A percentile compares a stretch with the other conserved stretches of the same genome.
phyloP scores from a whole-genome alignment of 768 basidiomycete species.

The Leucocoprinus leucothites region DNA sequence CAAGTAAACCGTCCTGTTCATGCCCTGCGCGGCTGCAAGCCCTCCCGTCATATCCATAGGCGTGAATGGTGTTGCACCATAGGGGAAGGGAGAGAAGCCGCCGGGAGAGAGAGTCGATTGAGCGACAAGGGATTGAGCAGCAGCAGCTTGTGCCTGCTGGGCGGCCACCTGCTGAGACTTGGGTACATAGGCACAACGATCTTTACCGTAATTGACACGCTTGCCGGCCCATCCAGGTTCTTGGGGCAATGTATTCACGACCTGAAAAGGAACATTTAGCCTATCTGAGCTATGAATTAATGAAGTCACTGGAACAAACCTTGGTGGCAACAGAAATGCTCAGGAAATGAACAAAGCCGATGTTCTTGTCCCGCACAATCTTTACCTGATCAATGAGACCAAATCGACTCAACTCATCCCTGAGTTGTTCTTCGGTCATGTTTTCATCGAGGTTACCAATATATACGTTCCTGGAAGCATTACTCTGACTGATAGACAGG shows the following conservation, averaged over 20 bases:
- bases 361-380: constrained; percentile 98
- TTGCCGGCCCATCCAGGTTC: constrained; percentile 95
- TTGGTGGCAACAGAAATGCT: constrained; percentile 94
- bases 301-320: constrained; percentile 41
- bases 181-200: constrained; percentile 96
- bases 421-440: constrained; percentile 86
- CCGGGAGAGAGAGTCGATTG: constrained; percentile 45
- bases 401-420: constrained; percentile 90
- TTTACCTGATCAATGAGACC: constrained; percentile 99
- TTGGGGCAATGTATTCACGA: constrained; percentile 88
- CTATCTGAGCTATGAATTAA: constrained; percentile 1
- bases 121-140: constrained; percentile 66
- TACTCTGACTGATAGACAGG: constrained; percentile 86
- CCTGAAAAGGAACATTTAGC: constrained; percentile 40
- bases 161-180: constrained; percentile 91
- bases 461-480: constrained; percentile 95
- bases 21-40: constrained; percentile 39
- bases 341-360: constrained; percentile 98
- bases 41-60: constrained; percentile 29
- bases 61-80: constrained; percentile 38
- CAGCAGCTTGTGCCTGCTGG: constrained; percentile 84
- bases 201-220: constrained; percentile 97
- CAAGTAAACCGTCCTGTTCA: constrained; percentile 93
- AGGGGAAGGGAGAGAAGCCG: constrained; percentile 47
- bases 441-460: constrained; percentile 89